Percentiles rank a stretch among this genome's conserved stretches.
Conservation (phyloP, 1,284 basidiomycete species). For the Phellinidium pouzarii region DNA sequence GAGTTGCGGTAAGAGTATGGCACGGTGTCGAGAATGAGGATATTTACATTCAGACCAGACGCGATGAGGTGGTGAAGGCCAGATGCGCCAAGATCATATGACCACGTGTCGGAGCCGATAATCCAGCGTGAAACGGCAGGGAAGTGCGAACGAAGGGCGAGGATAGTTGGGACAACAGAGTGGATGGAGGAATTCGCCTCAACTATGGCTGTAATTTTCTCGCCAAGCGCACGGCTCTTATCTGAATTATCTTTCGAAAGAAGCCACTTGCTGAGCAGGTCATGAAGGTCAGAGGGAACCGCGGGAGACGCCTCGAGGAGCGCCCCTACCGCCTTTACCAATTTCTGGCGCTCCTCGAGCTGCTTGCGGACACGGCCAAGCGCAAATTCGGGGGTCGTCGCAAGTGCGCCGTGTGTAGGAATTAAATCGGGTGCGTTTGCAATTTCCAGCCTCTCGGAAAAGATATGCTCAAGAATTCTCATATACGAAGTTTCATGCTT, state of each 20-base stretch:
- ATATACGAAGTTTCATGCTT: slow-evolving; percentile 91
- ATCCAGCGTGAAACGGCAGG: slow-evolving; percentile 82
- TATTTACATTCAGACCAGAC: slow-evolving; percentile 87
- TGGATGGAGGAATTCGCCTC: slow-evolving; percentile 37
- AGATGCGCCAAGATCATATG: slow-evolving; percentile 94
- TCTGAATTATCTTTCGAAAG: slow-evolving; percentile 54
- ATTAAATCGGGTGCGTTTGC: slow-evolving; percentile 74
- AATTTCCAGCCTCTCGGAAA: slow-evolving; percentile 78
- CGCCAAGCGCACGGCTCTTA: slow-evolving; percentile 56
- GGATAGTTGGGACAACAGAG: slow-evolving; percentile 46
- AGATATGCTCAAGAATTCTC: slow-evolving; percentile 80
- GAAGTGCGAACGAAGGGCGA: slow-evolving; percentile 58
- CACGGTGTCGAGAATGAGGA: slow-evolving; percentile 91
- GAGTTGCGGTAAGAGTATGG: slow-evolving; percentile 78
- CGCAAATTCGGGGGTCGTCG: slow-evolving; percentile 90
- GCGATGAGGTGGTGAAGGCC: slow-evolving; percentile 93
- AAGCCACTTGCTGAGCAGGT: slow-evolving; percentile 69
- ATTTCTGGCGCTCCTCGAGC: slow-evolving; percentile 61
- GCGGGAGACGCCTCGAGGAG: slow-evolving; percentile 41
- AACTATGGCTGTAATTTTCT: slow-evolving; percentile 46
- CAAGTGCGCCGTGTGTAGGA: slow-evolving; percentile 57
- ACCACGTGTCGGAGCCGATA: slow-evolving; percentile 96
- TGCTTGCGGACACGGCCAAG: slow-evolving; percentile 86
- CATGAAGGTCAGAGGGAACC: slow-evolving; percentile 57
- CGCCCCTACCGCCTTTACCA: slow-evolving; percentile 52